phyloP scores from a whole-genome alignment of 352 stramenopile species.

The Phytopythium boreale region DNA sequence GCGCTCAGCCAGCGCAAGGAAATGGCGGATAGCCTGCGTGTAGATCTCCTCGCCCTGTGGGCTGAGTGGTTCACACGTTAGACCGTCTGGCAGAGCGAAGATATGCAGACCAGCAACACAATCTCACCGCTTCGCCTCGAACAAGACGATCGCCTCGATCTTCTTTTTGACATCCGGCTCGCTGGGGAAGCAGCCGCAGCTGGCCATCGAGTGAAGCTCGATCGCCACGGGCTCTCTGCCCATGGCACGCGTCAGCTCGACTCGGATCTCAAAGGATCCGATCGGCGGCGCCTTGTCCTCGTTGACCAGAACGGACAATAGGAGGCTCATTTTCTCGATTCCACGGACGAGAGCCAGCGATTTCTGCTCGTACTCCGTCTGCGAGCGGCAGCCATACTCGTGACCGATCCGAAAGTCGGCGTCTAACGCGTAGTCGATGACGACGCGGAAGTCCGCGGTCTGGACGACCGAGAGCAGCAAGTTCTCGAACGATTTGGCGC shows the following conservation, averaged over 20 bases:
- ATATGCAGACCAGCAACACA: not conserved
- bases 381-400: constrained; percentile 48
- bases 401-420: constrained; percentile 32
- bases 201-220: constrained; percentile 53
- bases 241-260: constrained; percentile 35
- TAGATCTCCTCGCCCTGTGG: constrained; percentile 55
- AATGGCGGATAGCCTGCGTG: constrained; percentile 55
- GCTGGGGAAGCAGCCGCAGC: constrained; percentile 43
- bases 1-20: constrained; percentile 44
- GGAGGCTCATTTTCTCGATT: constrained; percentile 49
- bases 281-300: constrained; percentile 13
- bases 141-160: constrained; percentile 48
- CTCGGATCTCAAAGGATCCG: constrained; percentile 52
- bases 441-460: constrained; percentile 42
- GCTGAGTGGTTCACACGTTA: constrained; percentile 5
- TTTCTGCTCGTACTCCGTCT: constrained; percentile 51
- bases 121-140: constrained; percentile 54
- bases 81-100: not conserved
- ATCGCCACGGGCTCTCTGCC: constrained; percentile 24
- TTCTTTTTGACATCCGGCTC: constrained; percentile 48
- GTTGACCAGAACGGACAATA: constrained; percentile 48
- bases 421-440: constrained; percentile 33
- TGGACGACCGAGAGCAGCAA: constrained; percentile 49
- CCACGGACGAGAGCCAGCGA: constrained; percentile 25
- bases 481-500: constrained; percentile 56